Evolutionary conservation across 1,284 basidiomycete species (phyloP).

Genomic region (Pascua sp.): DNA sequence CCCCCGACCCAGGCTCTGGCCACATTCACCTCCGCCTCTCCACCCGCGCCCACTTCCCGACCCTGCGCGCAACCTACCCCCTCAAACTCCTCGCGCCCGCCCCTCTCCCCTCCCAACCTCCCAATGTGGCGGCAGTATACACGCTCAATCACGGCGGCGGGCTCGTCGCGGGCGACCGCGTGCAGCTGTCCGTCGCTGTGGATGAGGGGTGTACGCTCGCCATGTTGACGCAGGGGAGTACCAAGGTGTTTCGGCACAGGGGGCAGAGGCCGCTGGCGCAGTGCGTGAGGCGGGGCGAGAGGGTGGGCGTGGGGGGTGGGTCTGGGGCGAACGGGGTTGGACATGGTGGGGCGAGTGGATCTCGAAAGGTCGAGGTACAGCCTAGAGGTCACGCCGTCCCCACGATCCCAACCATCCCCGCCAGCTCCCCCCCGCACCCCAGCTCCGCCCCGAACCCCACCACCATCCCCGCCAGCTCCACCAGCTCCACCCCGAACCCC

Average conservation of each 20-base stretch:
- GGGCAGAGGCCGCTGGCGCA: conserved; percentile 48
- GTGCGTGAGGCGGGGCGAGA: background rate
- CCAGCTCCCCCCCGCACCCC: no score
- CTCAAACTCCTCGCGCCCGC: conserved; percentile 80
- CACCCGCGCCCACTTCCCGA: conserved; percentile 60
- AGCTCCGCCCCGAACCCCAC: no score
- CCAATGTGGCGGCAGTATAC: conserved; percentile 65
- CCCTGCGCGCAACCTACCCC: conserved; percentile 78
- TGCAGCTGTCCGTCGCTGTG: conserved; percentile 65
- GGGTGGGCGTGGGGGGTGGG: background rate
- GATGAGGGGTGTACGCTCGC: conserved; percentile 46
- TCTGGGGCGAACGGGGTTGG: no score
- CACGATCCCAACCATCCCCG: no score
- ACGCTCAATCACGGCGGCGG: conserved; percentile 89
- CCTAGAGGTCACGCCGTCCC: no score
- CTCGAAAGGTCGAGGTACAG: no score
- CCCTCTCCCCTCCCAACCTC: conserved; percentile 44
- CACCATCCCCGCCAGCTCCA: no score
- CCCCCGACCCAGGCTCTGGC: conserved; percentile 32
- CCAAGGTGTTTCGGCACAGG: conserved; percentile 84
- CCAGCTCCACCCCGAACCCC: no score
- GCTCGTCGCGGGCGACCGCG: conserved; percentile 78
- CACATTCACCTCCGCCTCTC: conserved; percentile 26
- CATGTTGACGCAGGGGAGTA: conserved; percentile 66
- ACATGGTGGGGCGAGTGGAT: no score